Conservation (phyloP, 768 basidiomycete species). For the Panus rudis region DNA sequence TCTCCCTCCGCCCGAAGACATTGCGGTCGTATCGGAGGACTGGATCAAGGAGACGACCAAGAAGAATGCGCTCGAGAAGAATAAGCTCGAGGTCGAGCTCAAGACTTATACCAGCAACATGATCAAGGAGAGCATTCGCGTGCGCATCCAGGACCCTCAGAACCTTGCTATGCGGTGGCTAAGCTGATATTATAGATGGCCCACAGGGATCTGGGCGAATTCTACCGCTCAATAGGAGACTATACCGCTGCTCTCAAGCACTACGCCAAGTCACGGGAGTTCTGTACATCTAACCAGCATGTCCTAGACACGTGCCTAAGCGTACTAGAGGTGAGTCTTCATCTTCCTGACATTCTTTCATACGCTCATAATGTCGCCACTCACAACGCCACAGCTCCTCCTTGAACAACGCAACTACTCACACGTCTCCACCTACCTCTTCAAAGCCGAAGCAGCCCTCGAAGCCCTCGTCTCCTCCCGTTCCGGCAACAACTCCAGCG, state of each 20-base stretch:
- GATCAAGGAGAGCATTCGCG: constrained; percentile 98
- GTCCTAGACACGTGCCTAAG: constrained; percentile 91
- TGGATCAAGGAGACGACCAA: constrained; percentile 69
- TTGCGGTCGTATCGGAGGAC: constrained; percentile 49
- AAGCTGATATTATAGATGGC: constrained; percentile 58
- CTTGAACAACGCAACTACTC: constrained; percentile 83
- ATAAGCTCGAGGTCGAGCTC: constrained; percentile 88
- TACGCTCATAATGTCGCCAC: constrained; percentile 7
- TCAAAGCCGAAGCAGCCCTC: constrained; percentile 90
- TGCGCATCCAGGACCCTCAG: too few relatives aligned
- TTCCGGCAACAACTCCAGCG: constrained; percentile 1
- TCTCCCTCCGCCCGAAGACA: constrained; percentile 40
- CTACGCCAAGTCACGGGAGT: constrained; percentile 89
- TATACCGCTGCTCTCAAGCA: constrained; percentile 66
- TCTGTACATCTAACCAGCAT: constrained; percentile 84
- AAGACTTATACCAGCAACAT: constrained; percentile 94
- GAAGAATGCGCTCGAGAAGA: constrained; percentile 65
- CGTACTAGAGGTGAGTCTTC: constrained; percentile 57
- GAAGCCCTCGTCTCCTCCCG: constrained; percentile 40
- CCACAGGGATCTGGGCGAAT: constrained; percentile 81
- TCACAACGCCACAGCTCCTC: constrained; percentile 51
- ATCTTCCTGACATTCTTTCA: not conserved
- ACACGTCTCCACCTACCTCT: constrained; percentile 86
- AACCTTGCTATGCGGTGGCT: constrained; percentile 1
- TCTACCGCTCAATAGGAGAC: constrained; percentile 70